phyloP scores from a whole-genome alignment of 1,139 yeast genomes.

The Suhomyces yuchorum region DNA sequence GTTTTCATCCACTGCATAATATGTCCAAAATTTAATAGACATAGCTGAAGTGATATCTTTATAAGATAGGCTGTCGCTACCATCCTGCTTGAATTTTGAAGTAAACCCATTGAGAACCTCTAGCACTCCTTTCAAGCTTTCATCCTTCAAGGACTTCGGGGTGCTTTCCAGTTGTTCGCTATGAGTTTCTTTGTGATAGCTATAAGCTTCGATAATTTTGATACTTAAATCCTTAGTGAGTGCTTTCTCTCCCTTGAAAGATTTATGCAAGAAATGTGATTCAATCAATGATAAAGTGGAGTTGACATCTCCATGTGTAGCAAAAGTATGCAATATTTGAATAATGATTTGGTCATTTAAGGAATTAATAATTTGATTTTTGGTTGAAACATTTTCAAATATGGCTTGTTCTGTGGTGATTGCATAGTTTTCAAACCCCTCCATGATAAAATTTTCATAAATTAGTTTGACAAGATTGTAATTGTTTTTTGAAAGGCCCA shows the following conservation, averaged over 20 bases:
- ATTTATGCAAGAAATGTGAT: conserved; percentile 38
- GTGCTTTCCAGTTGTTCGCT: conserved; percentile 15
- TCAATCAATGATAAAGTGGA: conserved; percentile 41
- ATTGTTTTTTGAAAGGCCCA: conserved; percentile 28
- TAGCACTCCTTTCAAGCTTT: conserved; percentile 31
- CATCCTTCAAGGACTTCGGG: conserved; percentile 21
- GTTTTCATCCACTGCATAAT: conserved; percentile 27
- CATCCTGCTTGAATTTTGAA: conserved; percentile 16
- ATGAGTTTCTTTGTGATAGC: conserved; percentile 25
- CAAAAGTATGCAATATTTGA: conserved; percentile 35
- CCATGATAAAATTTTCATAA: conserved; percentile 36
- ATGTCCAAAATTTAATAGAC: conserved; percentile 34
- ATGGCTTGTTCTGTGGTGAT: conserved; percentile 30
- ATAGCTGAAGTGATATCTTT: conserved; percentile 35
- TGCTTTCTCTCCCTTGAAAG: conserved; percentile 35
- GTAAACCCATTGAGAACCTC: conserved; percentile 36
- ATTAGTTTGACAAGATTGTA: conserved; percentile 32
- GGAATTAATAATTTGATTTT: conserved; percentile 10
- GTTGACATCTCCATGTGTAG: conserved; percentile 42
- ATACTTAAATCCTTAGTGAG: conserved; percentile 38
- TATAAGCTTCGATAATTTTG: conserved; percentile 41
- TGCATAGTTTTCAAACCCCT: conserved; percentile 25
- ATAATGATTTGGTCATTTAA: conserved; percentile 16
- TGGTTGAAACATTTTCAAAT: conserved; percentile 16
- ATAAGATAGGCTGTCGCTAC: conserved; percentile 22